phyloP scores from a whole-genome alignment of 257 asterid genomes.

The Solanum piurae region DNA sequence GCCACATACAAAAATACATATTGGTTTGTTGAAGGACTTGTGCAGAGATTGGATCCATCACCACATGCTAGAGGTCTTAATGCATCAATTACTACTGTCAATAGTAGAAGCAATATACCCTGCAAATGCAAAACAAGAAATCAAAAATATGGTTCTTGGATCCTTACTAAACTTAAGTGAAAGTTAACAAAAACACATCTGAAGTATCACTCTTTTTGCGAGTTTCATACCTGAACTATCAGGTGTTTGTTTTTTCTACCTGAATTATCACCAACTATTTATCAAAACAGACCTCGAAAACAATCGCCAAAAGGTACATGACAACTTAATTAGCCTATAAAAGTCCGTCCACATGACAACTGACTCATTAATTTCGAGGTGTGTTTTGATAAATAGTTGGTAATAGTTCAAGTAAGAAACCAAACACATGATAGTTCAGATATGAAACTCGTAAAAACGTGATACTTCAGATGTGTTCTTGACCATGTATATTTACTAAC shows the following conservation, averaged over 20 bases:
- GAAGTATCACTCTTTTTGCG: neutral
- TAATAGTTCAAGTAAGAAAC: neutral
- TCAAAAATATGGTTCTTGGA: neutral
- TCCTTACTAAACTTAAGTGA: neutral
- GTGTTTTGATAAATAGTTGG: neutral
- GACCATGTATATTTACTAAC: neutral
- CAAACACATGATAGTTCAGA: neutral
- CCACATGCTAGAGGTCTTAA: constrained; percentile 19
- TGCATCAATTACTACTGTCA: constrained; percentile 13
- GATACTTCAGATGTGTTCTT: neutral
- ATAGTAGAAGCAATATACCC: constrained; percentile 14
- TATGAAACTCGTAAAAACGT: neutral
- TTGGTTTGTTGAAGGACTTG: constrained; percentile 12
- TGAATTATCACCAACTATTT: neutral
- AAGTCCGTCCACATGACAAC: neutral
- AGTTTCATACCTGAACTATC: neutral
- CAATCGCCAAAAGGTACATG: accelerated
- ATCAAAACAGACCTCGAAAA: neutral
- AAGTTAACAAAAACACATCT: neutral
- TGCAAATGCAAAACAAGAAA: neutral
- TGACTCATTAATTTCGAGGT: neutral
- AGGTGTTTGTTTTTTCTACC: neutral
- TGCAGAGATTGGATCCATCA: constrained; percentile 7
- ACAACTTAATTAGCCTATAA: neutral
- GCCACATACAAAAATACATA: constrained; percentile 7